phyloP scores from a whole-genome alignment of 257 asterid genomes.

The Lantana camara region DNA sequence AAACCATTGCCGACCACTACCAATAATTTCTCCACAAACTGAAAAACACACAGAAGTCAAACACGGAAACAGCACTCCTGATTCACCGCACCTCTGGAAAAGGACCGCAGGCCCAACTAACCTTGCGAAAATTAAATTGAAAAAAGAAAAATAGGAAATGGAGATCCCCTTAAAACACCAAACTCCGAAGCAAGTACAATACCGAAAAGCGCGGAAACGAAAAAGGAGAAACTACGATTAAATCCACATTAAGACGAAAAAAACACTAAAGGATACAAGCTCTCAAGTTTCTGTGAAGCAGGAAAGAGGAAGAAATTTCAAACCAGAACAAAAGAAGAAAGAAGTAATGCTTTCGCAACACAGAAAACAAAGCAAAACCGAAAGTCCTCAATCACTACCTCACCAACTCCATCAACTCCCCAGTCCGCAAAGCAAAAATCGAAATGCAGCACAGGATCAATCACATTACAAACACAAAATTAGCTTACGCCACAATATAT shows the following conservation, averaged over 20 bases:
- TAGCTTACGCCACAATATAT: not conserved
- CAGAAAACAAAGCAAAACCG: slow-evolving; percentile 40
- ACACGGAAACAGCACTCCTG: slow-evolving; percentile 8
- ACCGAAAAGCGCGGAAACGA: slow-evolving; percentile 7
- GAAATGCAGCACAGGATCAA: slow-evolving; percentile 26
- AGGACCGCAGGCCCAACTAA: slow-evolving; percentile 1
- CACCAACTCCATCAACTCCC: slow-evolving; percentile 30
- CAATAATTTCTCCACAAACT: slow-evolving; percentile 11
- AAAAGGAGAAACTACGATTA: slow-evolving; percentile 9
- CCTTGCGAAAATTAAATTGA: slow-evolving; percentile 6
- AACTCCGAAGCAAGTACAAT: slow-evolving; percentile 22
- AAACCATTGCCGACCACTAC: slow-evolving; percentile 6
- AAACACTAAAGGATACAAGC: slow-evolving; percentile 15
- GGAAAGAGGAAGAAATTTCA: slow-evolving; percentile 9
- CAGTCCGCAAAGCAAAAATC: not conserved
- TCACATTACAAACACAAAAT: slow-evolving; percentile 3
- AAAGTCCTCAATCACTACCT: slow-evolving; percentile 7
- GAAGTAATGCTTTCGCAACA: slow-evolving; percentile 33
- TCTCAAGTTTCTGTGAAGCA: slow-evolving; percentile 21
- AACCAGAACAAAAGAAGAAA: slow-evolving; percentile 24
- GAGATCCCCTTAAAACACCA: slow-evolving; percentile 10
- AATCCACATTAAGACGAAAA: slow-evolving; percentile 3
- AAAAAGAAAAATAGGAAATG: not conserved
- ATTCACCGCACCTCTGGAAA: slow-evolving; percentile 11
- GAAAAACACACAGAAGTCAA: slow-evolving; percentile 10